Conservation (phyloP, 441 rosid genomes). For the Syzygium syzygioides region DNA sequence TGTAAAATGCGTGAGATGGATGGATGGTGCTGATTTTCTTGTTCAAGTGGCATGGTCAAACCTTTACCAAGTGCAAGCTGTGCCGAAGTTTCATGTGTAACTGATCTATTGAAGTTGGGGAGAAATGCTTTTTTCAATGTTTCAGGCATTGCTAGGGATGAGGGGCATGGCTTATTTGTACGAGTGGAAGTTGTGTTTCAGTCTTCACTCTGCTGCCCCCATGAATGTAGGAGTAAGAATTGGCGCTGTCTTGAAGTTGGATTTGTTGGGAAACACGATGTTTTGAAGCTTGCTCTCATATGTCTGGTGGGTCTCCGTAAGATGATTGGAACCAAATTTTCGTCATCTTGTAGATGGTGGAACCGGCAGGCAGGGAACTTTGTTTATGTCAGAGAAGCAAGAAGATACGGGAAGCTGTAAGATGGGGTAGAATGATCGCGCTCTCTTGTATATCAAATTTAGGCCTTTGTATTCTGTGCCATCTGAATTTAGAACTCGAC, state of each 20-base stretch:
- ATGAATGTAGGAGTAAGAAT: not conserved
- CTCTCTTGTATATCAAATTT: not conserved
- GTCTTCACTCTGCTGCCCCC: not conserved
- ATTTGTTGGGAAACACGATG: not conserved
- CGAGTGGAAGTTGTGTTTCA: not conserved
- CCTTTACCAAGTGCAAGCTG: not conserved
- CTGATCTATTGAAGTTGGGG: not conserved
- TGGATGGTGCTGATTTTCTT: not conserved
- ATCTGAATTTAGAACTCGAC: not conserved
- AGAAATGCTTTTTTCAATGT: not conserved
- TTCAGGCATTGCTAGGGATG: not conserved
- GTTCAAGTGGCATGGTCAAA: not conserved
- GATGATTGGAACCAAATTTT: not conserved
- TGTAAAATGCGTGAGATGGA: not conserved
- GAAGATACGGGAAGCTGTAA: not conserved
- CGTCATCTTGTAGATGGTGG: not conserved
- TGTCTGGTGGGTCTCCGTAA: not conserved
- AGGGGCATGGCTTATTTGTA: not conserved
- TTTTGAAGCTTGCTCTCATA: not conserved
- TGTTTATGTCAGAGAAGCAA: not conserved
- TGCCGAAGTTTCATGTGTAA: not conserved
- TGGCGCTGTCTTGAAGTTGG: not conserved
- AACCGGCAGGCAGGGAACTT: not conserved
- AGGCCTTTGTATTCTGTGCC: not conserved
- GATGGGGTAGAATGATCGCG: not conserved